A percentile compares a stretch with the other conserved stretches of the same genome.
Conservation (phyloP, 164 flowering plant species). For the Euptelea pleiosperma region DNA sequence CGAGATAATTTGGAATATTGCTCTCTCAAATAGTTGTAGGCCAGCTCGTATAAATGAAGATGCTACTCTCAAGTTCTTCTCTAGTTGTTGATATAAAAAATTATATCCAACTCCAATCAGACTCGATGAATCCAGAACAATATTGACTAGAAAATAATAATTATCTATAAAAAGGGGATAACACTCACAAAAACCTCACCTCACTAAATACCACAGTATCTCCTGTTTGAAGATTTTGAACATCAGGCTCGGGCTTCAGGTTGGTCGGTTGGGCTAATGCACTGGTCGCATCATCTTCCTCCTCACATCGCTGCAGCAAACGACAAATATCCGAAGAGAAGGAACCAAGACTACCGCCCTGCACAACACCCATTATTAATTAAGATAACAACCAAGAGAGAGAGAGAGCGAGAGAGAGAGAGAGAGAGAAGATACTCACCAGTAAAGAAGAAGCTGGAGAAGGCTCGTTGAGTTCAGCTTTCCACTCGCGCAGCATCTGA, state of each 20-base stretch:
- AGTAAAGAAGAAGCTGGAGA: conserved; percentile 86
- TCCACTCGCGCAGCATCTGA: conserved; percentile 98
- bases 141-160: background rate
- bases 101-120: too few relatives aligned
- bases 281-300: conserved; percentile 69
- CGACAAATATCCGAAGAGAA: conserved; percentile 79
- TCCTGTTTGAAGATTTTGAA: conserved; percentile 36
- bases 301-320: conserved; percentile 61
- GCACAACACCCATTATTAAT: conserved; percentile 6
- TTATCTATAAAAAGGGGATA: background rate
- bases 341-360: conserved; percentile 78
- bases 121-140: background rate
- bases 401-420: background rate
- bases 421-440: conserved; percentile 18
- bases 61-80: too few relatives aligned
- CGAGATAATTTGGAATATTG: too few relatives aligned
- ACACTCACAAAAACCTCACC: conserved; percentile 29
- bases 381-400: conserved; percentile 1
- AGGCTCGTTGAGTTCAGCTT: conserved; percentile 87
- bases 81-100: too few relatives aligned
- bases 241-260: conserved; percentile 78
- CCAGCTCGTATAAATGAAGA: too few relatives aligned
- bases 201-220: conserved; percentile 38
- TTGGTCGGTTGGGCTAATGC: conserved; percentile 41
- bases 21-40: too few relatives aligned